Conservation (phyloP, 192 early-diverging fungal genomes). For the Mortierella claussenii region DNA sequence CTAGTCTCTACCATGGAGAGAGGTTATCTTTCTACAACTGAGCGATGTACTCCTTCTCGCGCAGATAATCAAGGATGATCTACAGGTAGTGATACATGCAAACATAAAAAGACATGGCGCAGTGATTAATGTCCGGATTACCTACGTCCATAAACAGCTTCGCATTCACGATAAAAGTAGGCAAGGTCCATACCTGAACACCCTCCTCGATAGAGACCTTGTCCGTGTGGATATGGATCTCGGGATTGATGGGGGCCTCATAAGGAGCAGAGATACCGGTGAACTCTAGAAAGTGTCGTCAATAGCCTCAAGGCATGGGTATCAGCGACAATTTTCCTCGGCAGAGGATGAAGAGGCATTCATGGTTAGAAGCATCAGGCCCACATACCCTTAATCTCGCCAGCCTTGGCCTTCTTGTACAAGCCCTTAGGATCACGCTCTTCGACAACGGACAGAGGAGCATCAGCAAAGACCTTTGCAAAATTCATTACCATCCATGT, state of each 20-base stretch:
- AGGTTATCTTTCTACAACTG: conserved; percentile 25
- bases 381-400: conserved; percentile 82
- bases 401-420: conserved; percentile 94
- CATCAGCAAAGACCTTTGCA: conserved; percentile 87
- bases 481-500: too few relatives aligned
- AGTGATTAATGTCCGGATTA: neutral
- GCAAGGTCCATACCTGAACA: conserved; percentile 58
- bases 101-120: neutral
- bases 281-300: conserved; percentile 73
- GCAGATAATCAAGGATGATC: conserved; percentile 48
- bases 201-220: conserved; percentile 75
- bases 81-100: neutral
- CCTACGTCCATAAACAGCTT: too few relatives aligned
- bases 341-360: too few relatives aligned
- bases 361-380: neutral
- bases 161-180: neutral
- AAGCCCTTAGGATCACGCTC: conserved; percentile 94
- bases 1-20: too few relatives aligned
- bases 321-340: too few relatives aligned
- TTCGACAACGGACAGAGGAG: conserved; percentile 87
- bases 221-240: conserved; percentile 88
- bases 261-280: conserved; percentile 96
- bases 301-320: too few relatives aligned
- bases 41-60: conserved; percentile 38
- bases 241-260: conserved; percentile 84